A percentile compares a stretch with the other conserved stretches of the same genome.
These are phyloP conservation scores for Eucalyptus pauciflora DNA, from an alignment of 345 rosid species.

Conservation along the genomic window DNA sequence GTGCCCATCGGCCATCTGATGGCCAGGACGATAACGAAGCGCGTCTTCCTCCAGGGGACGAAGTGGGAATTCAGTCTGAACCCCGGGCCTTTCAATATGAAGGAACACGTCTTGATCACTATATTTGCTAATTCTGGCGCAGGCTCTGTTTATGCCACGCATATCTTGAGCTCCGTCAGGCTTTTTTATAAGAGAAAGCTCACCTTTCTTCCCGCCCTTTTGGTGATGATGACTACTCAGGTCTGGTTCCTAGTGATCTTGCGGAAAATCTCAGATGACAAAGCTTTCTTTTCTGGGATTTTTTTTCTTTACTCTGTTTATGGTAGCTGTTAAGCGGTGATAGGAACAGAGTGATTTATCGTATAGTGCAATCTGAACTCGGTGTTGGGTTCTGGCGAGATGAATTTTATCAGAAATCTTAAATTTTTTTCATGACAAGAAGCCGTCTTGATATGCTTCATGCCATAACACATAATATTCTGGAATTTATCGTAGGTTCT, in stretches of 20 bases:
- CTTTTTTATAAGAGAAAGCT: slow-evolving; percentile 48
- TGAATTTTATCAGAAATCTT: background rate
- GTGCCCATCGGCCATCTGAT: slow-evolving; percentile 64
- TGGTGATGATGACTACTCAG: slow-evolving; percentile 77
- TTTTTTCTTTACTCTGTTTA: background rate
- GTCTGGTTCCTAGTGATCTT: slow-evolving; percentile 6
- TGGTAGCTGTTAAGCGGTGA: background rate
- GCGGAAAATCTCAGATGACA: background rate
- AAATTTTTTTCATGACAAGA: background rate
- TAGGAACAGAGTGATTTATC: background rate
- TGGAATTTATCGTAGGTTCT: slow-evolving; percentile 24
- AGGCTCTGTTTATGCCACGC: slow-evolving; percentile 65
- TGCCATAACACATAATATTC: background rate
- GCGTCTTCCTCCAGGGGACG: slow-evolving; percentile 27
- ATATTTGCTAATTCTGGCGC: slow-evolving; percentile 78
- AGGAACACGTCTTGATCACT: slow-evolving; percentile 85
- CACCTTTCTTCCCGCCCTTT: slow-evolving; percentile 42
- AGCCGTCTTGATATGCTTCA: background rate
- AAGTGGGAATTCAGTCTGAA: slow-evolving; percentile 48
- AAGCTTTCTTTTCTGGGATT: background rate
- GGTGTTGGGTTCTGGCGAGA: background rate
- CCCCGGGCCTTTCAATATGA: slow-evolving; percentile 74
- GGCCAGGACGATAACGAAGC: slow-evolving; percentile 40
- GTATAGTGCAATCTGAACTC: background rate
- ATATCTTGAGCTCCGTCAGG: slow-evolving; percentile 60